Evolutionary conservation across 2,329 filamentous ascomycete genomes (phyloP), one percentile per base, ranked within the genome.

Genomic region (Colletotrichum sp.): DNA sequence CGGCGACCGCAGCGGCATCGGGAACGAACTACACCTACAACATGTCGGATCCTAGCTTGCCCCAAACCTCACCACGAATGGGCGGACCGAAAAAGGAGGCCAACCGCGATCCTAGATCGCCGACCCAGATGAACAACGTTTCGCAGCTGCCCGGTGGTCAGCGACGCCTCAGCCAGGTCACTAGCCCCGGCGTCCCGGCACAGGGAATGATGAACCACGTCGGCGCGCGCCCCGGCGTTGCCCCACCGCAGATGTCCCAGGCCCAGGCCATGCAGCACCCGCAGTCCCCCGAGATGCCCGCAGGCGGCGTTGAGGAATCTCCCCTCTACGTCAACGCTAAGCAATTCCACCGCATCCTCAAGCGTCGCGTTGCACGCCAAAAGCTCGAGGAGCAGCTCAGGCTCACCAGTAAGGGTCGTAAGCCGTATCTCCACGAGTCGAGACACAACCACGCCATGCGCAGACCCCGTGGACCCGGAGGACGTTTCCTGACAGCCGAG

Each of bases 391-490:
- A 99, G 84, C 95, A 96, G 71, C 87, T 99, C 59, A 92, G 97
- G 57, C 88, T 99, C 74, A 99, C 97, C 0, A 98, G 94, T 12
- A 99, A 99, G 86, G 96, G 96, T 30, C 93, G 97, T 44, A 99
- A 98, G 86, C 97, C 97, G 5, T 99, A 99, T 82, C 90, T 99
- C 36, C 97, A 99, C 86, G 97, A 99, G 84, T 99, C 96, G 30
- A 92, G 97, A 82, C 97, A 99, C 85, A 99, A 99, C 82, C 97
- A 99, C 85, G 97, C 97, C 12, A 99, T 99, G 97, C 93, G 97
- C 74, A 90, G 97, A 81, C 97, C 97, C 32, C 92, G 97, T 83
- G 97, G 97, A 18, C 97, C 97, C 1, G 97, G 97, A 69, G 97
- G 97, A 26, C 93, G 97, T 28, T 99, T 99, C 89, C 87, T 99